Evolutionary conservation across 352 stramenopile species (phyloP), one percentile per base, ranked within the genome.

Genomic region (Peronospora destructor): DNA sequence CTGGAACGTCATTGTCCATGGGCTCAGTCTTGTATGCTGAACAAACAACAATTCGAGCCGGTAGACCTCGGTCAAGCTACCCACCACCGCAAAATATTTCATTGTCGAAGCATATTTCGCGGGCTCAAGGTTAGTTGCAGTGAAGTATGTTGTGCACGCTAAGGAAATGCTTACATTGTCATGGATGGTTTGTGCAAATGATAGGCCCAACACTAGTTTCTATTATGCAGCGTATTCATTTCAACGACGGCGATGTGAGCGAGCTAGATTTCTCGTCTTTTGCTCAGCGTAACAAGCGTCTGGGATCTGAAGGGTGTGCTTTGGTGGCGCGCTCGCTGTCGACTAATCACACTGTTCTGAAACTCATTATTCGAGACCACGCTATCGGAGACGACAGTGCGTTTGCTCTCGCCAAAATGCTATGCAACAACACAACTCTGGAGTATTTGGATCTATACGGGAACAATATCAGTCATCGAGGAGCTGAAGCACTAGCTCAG

Each of bases 251-350:
- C 23, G 62, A 84, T 45, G 64, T 85, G 14, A 61, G 62, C 12
- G 76, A 87, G 43, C 66, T 90, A 17, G 76, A 90, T 35, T 87
- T 90, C 30, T 85, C 79, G 6, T 66, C 71, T 38, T 51, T 87
- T 6, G 61, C 75, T 6, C 57, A 69, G 39, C 65, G 58, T 39
- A 79, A 85, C 49, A 86, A 84, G 32, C 68, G 66, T 0, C 56
- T 90, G 1, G 68, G 73, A 32, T 35, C 68, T 10, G 62, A 73
- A 37, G 76, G 76, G 3, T 80, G 76, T 17, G 58, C 66, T 41
- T 63, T 87, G 17, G 72, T 88, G 6, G 79, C 79, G 12, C 72
- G 73, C n/a, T 80, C 77, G 41, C 49, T 90, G n/a, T 60, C 63
- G 19, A 67, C 65, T 0, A 87, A 90, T 39, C 58, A 54, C 29